Evolutionary conservation across 352 stramenopile genomes (phyloP).

Genomic region (Phytophthora pseudosyringae): DNA sequence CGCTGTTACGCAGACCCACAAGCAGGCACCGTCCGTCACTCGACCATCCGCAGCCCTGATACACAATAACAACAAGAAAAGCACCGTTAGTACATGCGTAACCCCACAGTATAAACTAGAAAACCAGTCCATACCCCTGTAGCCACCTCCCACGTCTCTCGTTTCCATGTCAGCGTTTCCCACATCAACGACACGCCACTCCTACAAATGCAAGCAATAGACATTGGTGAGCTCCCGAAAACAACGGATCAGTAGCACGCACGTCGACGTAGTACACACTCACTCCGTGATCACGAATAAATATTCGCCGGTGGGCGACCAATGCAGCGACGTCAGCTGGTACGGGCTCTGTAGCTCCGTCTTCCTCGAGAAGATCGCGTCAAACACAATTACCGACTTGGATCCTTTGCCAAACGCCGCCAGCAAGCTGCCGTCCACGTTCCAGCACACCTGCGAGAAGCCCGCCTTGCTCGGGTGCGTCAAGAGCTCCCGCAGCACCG

Average conservation of each 20-base stretch:
- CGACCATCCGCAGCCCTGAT: conserved; percentile 74
- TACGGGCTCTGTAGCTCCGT: conserved; percentile 72
- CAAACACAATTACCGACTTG: conserved; percentile 61
- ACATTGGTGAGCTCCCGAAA: neutral
- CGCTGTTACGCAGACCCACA: conserved; percentile 62
- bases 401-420: conserved; percentile 59
- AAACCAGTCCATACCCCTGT: conserved; percentile 44
- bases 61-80: conserved; percentile 1
- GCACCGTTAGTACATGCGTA: neutral
- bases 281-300: conserved; percentile 78
- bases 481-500: conserved; percentile 66
- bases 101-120: neutral
- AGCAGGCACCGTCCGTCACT: conserved; percentile 72
- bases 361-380: conserved; percentile 57
- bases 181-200: conserved; percentile 73
- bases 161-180: conserved; percentile 83
- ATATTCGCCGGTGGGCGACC: conserved; percentile 86
- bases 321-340: conserved; percentile 58
- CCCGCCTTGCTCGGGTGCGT: conserved; percentile 54
- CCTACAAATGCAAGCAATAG: conserved; percentile 27
- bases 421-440: conserved; percentile 71
- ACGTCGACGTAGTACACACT: conserved; percentile 15
- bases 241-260: neutral
- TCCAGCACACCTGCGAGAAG: conserved; percentile 74
- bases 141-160: conserved; percentile 78